Evolutionary conservation across 192 early-diverging fungal species (phyloP), one percentile per base, ranked within the genome.

Genomic region (Coemansia sp.): DNA sequence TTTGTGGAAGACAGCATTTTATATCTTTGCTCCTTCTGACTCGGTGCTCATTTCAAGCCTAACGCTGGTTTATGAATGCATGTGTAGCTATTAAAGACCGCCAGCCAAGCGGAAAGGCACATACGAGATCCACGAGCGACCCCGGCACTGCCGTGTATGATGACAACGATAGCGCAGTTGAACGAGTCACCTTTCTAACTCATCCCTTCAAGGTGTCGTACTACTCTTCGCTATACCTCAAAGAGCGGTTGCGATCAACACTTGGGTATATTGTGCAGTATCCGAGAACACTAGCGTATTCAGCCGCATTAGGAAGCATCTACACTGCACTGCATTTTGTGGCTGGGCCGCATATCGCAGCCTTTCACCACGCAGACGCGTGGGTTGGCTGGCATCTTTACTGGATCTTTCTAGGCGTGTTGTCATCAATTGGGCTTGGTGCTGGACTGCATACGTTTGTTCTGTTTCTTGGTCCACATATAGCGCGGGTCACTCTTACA

Each of bases 391-490:
- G 94, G 94, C 93, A 93, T 78, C 87, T 86, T 25, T 96, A 94
- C 82, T 98, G 96, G 96, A 68, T 92, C 12, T 61, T 90, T 8
- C 81, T 98, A 22, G 96, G 96, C 6, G 81, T 97, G 10, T 85
- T 91, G 7, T 97, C 95, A 13, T 95, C 94, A 7, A 90, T 98
- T 51, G 96, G 96, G 5, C 85, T 98, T 45, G 96, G 96, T 5
- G 93, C 95, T 2, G 96, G 96, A 7, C 83, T 98, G 61, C 96
- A 97, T 77, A 97, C 96, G 7, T 98, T 98, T 80, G 87, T 97
- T 38, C 79, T 98, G 13, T 98, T 98, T 67, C 81, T 98, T 39
- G 95, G 94, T 5, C 96, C 96, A 7, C 90, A 93, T 65, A 93
- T 98, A 64, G 95, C 90, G 0, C 88, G 93, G 48, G 92, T 94